A percentile compares a stretch with the other conserved stretches of the same genome.
Evolutionary conservation across 495 filamentous ascomycete genomes (phyloP).

Genomic region (Parathielavia appendiculata): DNA sequence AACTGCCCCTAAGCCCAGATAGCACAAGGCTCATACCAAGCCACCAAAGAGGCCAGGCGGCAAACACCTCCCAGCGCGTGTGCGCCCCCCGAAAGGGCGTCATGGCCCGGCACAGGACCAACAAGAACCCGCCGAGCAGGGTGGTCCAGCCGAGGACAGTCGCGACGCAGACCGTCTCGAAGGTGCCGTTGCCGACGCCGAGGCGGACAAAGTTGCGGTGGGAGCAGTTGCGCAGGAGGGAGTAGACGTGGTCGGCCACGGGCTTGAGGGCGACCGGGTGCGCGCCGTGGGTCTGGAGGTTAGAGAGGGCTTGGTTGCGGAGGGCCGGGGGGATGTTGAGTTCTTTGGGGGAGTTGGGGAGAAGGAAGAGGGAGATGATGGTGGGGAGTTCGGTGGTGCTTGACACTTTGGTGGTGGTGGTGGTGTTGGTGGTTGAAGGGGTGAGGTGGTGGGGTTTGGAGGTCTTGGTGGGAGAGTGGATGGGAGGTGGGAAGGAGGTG

Average conservation of each 20-base stretch:
- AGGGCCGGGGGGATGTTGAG: slow-evolving; percentile 39
- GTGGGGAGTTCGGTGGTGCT: slow-evolving; percentile 30
- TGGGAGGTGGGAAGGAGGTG: slow-evolving; percentile 8
- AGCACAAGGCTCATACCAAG: slow-evolving; percentile 36
- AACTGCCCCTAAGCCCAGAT: slow-evolving; percentile 35
- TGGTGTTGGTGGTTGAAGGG: slow-evolving; percentile 7
- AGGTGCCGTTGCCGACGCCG: slow-evolving; percentile 42
- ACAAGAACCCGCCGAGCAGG: slow-evolving; percentile 31
- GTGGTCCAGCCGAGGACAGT: slow-evolving; percentile 34
- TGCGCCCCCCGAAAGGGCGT: slow-evolving; percentile 30
- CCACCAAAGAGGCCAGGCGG: slow-evolving; percentile 40
- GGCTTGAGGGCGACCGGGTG: slow-evolving; percentile 30
- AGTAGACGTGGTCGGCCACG: slow-evolving; percentile 41
- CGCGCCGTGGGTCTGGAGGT: slow-evolving; percentile 19
- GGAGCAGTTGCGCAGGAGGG: slow-evolving; percentile 46
- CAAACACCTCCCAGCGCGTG: slow-evolving; percentile 35
- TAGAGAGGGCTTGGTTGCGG: slow-evolving; percentile 28
- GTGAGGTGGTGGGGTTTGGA: neutral
- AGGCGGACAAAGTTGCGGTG: slow-evolving; percentile 48
- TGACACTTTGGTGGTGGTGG: neutral
- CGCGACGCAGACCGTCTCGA: slow-evolving; percentile 41
- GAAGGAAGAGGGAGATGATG: slow-evolving; percentile 36
- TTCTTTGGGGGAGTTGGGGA: slow-evolving; percentile 36
- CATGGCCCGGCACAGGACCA: slow-evolving; percentile 32
- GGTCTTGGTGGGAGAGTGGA: neutral